Conservation (phyloP, 2,329 filamentous ascomycete species). For the Scedosporium boydii region DNA sequence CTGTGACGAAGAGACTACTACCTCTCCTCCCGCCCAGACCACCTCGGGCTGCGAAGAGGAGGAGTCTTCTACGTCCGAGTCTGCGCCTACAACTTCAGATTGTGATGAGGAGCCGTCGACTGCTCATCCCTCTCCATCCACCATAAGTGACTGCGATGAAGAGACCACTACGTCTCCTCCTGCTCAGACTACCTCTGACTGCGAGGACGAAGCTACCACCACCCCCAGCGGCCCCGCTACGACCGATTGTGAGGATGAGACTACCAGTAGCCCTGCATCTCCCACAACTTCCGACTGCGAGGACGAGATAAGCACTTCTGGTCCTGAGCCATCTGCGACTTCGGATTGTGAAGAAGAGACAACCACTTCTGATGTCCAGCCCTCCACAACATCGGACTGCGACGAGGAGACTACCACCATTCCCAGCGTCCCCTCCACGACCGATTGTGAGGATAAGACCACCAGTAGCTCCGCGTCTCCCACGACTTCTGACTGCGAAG, state of each 20-base stretch:
- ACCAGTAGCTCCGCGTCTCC: neutral
- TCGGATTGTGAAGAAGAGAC: neutral
- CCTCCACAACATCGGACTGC: too few relatives aligned
- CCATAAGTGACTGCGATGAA: too few relatives aligned
- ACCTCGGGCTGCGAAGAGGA: constrained; percentile 1
- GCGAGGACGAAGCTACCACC: neutral
- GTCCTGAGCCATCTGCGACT: neutral
- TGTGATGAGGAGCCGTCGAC: neutral
- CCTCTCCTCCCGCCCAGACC: neutral
- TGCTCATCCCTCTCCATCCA: neutral
- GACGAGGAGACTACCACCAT: neutral
- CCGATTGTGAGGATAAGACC: neutral
- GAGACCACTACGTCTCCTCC: neutral
- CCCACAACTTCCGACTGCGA: neutral
- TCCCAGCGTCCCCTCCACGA: neutral
- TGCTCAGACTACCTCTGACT: neutral
- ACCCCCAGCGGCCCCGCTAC: neutral
- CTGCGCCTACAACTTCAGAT: neutral
- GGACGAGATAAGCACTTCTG: neutral
- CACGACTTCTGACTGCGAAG: neutral
- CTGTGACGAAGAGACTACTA: neutral
- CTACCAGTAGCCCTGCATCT: neutral
- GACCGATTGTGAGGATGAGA: neutral
- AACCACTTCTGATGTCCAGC: neutral
- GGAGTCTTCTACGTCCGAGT: neutral